A percentile compares a stretch with the other conserved stretches of the same genome.
Conservation (phyloP, 73 alveolate genomes). For the Paramecium caudatum region DNA sequence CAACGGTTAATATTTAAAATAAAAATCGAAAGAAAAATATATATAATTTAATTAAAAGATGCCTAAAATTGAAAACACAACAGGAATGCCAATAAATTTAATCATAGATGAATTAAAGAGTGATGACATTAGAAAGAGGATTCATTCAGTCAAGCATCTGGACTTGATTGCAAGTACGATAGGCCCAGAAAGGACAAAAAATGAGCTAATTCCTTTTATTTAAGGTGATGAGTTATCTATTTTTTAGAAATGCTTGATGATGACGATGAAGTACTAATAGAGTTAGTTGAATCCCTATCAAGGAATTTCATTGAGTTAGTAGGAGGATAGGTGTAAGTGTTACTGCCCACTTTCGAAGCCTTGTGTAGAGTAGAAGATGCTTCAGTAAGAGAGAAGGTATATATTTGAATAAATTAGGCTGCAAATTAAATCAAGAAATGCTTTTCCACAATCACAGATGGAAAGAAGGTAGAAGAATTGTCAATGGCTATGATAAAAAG, state of each 20-base stretch:
- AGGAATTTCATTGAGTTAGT: slow-evolving; percentile 88
- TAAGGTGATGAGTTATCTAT: slow-evolving; percentile 79
- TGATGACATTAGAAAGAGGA: slow-evolving; percentile 85
- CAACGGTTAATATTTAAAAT: slow-evolving; percentile 60
- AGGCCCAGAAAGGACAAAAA: slow-evolving; percentile 96
- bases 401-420: slow-evolving; percentile 69
- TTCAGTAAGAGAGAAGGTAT: slow-evolving; percentile 88
- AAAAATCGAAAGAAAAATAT: slow-evolving; percentile 50
- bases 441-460: slow-evolving; percentile 65
- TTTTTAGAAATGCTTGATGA: slow-evolving; percentile 93
- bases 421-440: slow-evolving; percentile 79
- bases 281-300: slow-evolving; percentile 91
- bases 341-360: slow-evolving; percentile 86
- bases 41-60: slow-evolving; percentile 52
- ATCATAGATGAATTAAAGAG: slow-evolving; percentile 86
- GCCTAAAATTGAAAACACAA: slow-evolving; percentile 75
- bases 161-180: slow-evolving; percentile 89
- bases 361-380: slow-evolving; percentile 89
- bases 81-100: slow-evolving; percentile 74
- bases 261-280: slow-evolving; percentile 97
- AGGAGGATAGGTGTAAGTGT: slow-evolving; percentile 90
- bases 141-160: slow-evolving; percentile 89
- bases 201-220: slow-evolving; percentile 96
- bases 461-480: slow-evolving; percentile 81
- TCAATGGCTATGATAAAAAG: slow-evolving; percentile 80